phyloP scores from a whole-genome alignment of 2,329 filamentous ascomycete species.

The Ophiostoma australiae region DNA sequence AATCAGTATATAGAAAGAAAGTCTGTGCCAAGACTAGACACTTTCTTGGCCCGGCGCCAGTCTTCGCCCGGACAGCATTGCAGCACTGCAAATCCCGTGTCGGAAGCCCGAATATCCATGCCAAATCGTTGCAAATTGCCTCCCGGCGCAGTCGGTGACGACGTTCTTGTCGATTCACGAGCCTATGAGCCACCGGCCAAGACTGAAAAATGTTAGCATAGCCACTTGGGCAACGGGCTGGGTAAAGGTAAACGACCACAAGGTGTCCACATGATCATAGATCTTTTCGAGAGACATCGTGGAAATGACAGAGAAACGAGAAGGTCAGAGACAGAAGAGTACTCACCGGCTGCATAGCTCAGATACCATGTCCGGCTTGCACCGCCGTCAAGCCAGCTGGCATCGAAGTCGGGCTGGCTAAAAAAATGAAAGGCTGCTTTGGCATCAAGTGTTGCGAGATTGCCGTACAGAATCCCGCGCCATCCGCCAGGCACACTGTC shows the following conservation, averaged over 20 bases:
- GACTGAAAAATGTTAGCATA: neutral
- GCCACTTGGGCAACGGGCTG: neutral
- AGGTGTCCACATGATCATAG: neutral
- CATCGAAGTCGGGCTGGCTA: constrained; percentile 58
- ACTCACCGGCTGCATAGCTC: constrained; percentile 68
- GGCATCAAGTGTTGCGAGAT: constrained; percentile 73
- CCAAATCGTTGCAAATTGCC: neutral
- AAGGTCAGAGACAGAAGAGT: neutral
- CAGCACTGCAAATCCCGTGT: neutral
- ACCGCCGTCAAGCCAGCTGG: constrained; percentile 71
- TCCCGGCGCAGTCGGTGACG: neutral
- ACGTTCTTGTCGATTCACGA: neutral
- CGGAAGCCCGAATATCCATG: neutral
- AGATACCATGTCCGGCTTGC: constrained; percentile 82
- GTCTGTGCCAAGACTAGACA: neutral
- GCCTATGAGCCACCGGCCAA: neutral
- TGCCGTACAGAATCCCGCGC: constrained; percentile 79
- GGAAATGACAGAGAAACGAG: neutral
- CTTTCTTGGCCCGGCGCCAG: neutral
- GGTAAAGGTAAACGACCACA: neutral
- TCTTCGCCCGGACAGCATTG: neutral
- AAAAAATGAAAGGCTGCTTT: constrained; percentile 70
- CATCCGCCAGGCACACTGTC: constrained; percentile 68
- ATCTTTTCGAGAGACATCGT: neutral
- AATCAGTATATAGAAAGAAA: neutral